Base-by-base conservation (phyloP, 225 moss, liverwort and hornwort species). In the Marchantia polymorpha region DNA sequence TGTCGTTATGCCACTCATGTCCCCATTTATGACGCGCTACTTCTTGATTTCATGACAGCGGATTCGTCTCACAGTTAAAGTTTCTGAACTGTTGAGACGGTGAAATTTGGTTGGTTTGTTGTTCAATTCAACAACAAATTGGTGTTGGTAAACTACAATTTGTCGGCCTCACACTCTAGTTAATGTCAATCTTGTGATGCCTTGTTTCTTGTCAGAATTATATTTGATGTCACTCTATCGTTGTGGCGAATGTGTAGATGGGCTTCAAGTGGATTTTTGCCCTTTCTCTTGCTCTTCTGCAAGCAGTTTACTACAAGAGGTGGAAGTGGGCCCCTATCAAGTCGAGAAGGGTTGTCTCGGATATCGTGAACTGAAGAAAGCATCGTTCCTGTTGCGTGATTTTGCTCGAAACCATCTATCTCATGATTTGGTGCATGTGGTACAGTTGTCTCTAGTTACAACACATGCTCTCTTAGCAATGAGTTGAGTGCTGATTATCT, bases 181-280 rank as follows among this genome's bases (percentile, higher is more conserved):
- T 39, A 2, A 39, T 39, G 39, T 39, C 39, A 39, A 39, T 39
- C 39, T 39, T 39, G 5, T 2, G 5, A 39, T 39, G 39, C 39
- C 5, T 5, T 39, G 39, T 39, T 39, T 39, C 39, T n/a, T n/a
- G 19, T 12, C 56, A 56, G 56, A 13, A 1, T 56, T 56, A 39
- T 39, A 39, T 39, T 39, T 39, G 3, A 39, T 39, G 39, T 39
- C 39, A 39, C 5, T 39, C 39, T 39, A 39, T 39, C 39, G 5
- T 11, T 0, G 3, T 30, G 13, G 31, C 47, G 8, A 39, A 10
- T 71, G n/a, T 85, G 82, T 77, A 89, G 89, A 89, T 89, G 86
- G 96, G 96, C 64, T 75, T 91, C 72, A 96, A 96, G 85, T 96
- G 96, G 96, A 91, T 96, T n/a, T 94, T 96, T 83, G 89, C 86